Percentiles rank a stretch among this genome's conserved stretches.
Conservation (phyloP, 805 yeast genomes). For the Grigorovia yakushimaensis region DNA sequence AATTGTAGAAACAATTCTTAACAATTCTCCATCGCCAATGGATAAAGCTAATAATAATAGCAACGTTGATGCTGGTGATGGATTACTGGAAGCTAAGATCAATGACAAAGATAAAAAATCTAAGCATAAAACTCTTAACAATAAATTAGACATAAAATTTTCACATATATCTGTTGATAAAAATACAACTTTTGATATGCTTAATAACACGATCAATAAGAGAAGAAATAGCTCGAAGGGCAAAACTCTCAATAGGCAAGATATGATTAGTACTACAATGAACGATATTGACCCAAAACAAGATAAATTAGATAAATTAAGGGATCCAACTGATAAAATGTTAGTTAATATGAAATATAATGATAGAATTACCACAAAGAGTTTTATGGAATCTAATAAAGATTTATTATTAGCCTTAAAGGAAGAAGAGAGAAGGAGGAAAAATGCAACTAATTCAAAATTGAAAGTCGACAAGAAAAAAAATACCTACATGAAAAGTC, state of each 20-base stretch:
- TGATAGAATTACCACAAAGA: constrained; percentile 25
- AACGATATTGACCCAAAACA: constrained; percentile 9
- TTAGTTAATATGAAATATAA: constrained; percentile 28
- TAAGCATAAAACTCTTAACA: not conserved
- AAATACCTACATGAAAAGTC: not conserved
- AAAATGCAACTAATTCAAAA: constrained; percentile 16
- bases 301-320: constrained; percentile 23
- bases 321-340: constrained; percentile 28
- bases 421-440: constrained; percentile 26
- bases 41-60: constrained; percentile 1
- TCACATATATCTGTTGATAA: not conserved
- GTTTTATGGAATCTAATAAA: constrained; percentile 27
- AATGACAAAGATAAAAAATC: not conserved
- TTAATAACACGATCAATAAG: not conserved
- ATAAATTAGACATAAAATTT: not conserved
- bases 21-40: constrained; percentile 3
- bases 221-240: not conserved
- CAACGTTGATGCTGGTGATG: not conserved
- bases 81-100: not conserved
- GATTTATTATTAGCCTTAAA: constrained; percentile 25
- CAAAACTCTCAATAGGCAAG: not conserved
- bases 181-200: not conserved
- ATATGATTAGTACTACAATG: not conserved
- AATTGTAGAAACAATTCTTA: constrained; percentile 22
- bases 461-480: constrained; percentile 4